These are phyloP conservation scores for Trichosporon coremiiforme DNA, from an alignment of 1,284 basidiomycete species.

Conservation along the genomic window DNA sequence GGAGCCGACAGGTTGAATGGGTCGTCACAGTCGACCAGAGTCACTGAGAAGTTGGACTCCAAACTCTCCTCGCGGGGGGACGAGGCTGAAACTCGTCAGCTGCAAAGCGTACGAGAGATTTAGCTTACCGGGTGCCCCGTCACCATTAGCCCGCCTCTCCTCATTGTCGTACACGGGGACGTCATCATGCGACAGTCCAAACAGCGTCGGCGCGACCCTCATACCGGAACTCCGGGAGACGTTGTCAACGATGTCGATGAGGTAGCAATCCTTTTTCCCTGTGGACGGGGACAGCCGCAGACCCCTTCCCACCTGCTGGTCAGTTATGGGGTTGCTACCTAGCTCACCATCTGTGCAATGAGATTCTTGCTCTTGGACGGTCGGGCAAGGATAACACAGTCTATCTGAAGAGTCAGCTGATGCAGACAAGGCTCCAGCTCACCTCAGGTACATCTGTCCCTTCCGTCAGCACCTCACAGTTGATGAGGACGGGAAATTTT, in stretches of 20 bases:
- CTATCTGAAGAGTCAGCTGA: conserved; percentile 60
- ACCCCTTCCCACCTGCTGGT: conserved; percentile 79
- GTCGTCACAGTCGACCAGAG: conserved; percentile 78
- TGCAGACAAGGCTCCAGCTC: conserved; percentile 23
- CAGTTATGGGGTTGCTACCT: background rate
- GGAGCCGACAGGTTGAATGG: conserved; percentile 62
- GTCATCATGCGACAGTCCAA: conserved; percentile 64
- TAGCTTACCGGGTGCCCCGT: background rate
- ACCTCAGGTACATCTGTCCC: conserved; percentile 82
- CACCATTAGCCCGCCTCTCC: conserved; percentile 42
- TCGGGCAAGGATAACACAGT: conserved; percentile 82
- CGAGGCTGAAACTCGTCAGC: background rate
- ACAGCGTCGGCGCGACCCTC: conserved; percentile 78
- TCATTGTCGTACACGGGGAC: conserved; percentile 64
- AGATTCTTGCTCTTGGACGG: conserved; percentile 87
- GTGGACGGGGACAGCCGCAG: conserved; percentile 81
- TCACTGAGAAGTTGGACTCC: conserved; percentile 60
- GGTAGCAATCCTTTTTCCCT: conserved; percentile 79
- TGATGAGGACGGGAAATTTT: conserved; percentile 82
- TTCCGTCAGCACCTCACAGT: conserved; percentile 91
- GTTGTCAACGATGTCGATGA: conserved; percentile 90
- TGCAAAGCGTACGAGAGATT: background rate
- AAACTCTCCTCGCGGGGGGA: background rate
- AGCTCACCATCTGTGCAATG: conserved; percentile 84
- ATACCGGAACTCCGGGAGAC: conserved; percentile 70